Conservation (phyloP, 108 stramenopile genomes). For the Nitzschia sp. region DNA sequence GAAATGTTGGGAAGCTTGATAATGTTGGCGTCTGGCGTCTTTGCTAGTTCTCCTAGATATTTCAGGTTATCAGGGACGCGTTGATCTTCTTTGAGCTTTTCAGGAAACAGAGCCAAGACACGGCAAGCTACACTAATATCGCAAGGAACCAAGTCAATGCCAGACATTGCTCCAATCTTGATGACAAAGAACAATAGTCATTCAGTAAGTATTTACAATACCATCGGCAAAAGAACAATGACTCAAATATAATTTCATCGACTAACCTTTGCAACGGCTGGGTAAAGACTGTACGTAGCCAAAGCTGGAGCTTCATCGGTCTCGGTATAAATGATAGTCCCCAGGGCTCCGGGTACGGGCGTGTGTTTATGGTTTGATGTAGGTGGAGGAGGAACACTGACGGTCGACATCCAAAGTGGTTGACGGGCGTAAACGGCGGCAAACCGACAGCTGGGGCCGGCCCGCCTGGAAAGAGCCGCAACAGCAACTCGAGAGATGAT, state of each 20-base stretch:
- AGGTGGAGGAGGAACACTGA: constrained; percentile 61
- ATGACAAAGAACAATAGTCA: constrained; percentile 34
- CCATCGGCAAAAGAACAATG: too few species aligned
- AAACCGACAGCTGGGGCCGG: not conserved
- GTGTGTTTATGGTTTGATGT: constrained; percentile 80
- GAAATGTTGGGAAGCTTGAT: constrained; percentile 86
- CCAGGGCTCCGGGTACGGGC: constrained; percentile 62
- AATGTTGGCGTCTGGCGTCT: constrained; percentile 77
- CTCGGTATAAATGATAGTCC: constrained; percentile 89
- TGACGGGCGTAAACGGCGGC: not conserved
- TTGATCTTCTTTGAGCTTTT: constrained; percentile 70
- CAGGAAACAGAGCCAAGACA: constrained; percentile 86
- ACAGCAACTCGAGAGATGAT: constrained; percentile 13
- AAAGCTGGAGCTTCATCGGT: constrained; percentile 93
- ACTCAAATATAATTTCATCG: too few species aligned
- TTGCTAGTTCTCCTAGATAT: constrained; percentile 82
- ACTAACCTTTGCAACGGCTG: constrained; percentile 69
- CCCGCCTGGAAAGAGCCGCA: constrained; percentile 5
- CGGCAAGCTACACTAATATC: constrained; percentile 89
- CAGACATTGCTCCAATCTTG: constrained; percentile 68
- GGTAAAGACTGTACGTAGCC: constrained; percentile 89
- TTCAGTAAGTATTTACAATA: too few species aligned
- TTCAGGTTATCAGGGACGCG: constrained; percentile 87
- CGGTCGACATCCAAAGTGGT: constrained; percentile 19
- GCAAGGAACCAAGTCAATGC: constrained; percentile 79